A percentile compares a stretch with the other conserved stretches of the same genome.
Evolutionary conservation across 1,284 basidiomycete species (phyloP).

Genomic region (Schizophyllum commune): DNA sequence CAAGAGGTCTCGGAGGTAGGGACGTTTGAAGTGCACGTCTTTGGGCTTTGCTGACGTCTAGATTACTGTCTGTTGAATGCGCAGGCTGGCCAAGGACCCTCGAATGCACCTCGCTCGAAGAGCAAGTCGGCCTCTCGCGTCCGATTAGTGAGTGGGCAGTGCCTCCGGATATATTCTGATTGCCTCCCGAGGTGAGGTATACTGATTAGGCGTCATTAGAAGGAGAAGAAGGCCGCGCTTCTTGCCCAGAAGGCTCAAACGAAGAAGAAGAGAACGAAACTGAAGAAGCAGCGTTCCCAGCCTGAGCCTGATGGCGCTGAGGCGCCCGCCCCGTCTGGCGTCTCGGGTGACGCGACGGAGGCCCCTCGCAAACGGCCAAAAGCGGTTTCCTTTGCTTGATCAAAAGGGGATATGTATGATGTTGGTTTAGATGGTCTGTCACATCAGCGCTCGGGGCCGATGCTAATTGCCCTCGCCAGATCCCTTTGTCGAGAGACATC

Average conservation of each 20-base stretch:
- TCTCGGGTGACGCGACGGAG: not conserved
- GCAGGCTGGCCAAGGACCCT: not conserved
- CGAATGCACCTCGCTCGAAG: not conserved
- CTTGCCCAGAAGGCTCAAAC: not conserved
- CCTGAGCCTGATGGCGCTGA: not conserved
- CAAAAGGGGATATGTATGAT: not conserved
- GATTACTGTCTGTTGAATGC: not conserved
- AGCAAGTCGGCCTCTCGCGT: not conserved
- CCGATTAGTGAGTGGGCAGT: not conserved
- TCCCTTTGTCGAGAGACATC: too few relatives aligned
- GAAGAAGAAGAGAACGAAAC: not conserved
- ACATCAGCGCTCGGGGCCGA: not conserved
- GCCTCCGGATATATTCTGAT: not conserved
- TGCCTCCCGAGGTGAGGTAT: not conserved
- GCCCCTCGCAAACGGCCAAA: not conserved
- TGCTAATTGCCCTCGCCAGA: too few relatives aligned
- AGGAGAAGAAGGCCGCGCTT: not conserved
- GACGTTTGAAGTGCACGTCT: not conserved
- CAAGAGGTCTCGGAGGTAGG: constrained; percentile 21
- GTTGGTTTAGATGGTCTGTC: not conserved
- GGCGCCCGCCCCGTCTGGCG: not conserved
- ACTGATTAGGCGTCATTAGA: not conserved
- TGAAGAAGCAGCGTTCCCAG: not conserved
- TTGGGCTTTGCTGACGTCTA: not conserved
- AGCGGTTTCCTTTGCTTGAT: not conserved